A percentile compares a stretch with the other conserved stretches of the same genome.
Evolutionary conservation across 1,284 basidiomycete species (phyloP).

Genomic region (Leccinum griseonigrum): DNA sequence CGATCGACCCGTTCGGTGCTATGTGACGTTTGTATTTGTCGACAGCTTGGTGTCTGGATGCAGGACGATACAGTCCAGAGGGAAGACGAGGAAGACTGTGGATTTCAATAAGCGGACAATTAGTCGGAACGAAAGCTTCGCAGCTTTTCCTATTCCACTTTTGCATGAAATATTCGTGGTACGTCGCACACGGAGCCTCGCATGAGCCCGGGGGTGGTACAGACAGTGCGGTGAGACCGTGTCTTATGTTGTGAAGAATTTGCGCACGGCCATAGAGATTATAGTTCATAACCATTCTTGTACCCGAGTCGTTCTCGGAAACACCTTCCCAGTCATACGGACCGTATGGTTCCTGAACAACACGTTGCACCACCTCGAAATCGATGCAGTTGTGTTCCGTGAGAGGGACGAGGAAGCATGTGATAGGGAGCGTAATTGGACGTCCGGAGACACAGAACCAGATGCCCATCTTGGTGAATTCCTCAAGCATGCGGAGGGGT

Average conservation of each 20-base stretch:
- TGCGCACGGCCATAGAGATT: constrained; percentile 56
- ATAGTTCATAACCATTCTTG: constrained; percentile 50
- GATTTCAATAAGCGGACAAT: constrained; percentile 62
- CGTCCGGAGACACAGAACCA: constrained; percentile 63
- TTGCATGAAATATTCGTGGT: constrained; percentile 56
- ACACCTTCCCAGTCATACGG: constrained; percentile 53
- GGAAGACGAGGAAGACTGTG: constrained; percentile 41
- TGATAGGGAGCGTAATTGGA: constrained; percentile 47
- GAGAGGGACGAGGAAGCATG: constrained; percentile 64
- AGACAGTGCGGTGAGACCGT: constrained; percentile 64
- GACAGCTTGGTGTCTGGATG: constrained; percentile 20
- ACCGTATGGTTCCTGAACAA: constrained; percentile 50
- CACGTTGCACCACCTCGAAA: constrained; percentile 49
- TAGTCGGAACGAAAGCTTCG: constrained; percentile 42
- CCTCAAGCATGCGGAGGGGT: constrained; percentile 50
- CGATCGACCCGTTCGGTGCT: constrained; percentile 37
- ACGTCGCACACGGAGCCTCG: constrained; percentile 49
- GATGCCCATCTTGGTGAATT: constrained; percentile 60
- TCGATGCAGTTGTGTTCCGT: constrained; percentile 48
- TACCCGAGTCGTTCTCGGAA: constrained; percentile 44
- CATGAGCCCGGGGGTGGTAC: constrained; percentile 46
- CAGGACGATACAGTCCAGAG: constrained; percentile 44
- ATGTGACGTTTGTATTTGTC: constrained; percentile 22
- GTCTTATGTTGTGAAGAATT: constrained; percentile 53
- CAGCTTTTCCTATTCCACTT: constrained; percentile 52